These are phyloP conservation scores for Colletotrichum scovillei DNA, from an alignment of 2,329 filamentous ascomycete genomes.

Conservation along the genomic window DNA sequence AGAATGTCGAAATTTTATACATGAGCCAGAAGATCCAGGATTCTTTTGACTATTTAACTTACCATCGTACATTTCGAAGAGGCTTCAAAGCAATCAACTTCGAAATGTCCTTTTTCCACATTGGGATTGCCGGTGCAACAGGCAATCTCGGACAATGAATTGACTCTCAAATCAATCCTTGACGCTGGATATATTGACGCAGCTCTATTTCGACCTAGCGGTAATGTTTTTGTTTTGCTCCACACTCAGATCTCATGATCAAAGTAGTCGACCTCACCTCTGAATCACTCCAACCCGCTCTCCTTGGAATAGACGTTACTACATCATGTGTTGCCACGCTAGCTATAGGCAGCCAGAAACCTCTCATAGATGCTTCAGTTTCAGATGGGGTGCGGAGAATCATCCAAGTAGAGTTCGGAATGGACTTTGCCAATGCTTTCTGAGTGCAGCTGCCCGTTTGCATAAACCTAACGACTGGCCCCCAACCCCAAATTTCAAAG, in stretches of 20 bases:
- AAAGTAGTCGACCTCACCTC: slow-evolving; percentile 50
- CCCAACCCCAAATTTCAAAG: too few relatives aligned
- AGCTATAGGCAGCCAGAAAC: slow-evolving; percentile 54
- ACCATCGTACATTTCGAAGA: too few relatives aligned
- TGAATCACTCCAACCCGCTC: slow-evolving; percentile 59
- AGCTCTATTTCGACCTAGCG: slow-evolving; percentile 48
- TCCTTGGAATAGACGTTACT: slow-evolving; percentile 68
- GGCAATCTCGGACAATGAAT: slow-evolving; percentile 46
- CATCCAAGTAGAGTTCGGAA: slow-evolving; percentile 61
- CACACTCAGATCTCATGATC: slow-evolving; percentile 43
- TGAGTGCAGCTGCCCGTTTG: slow-evolving; percentile 36
- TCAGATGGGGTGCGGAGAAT: slow-evolving; percentile 65
- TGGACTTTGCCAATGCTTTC: slow-evolving; percentile 40
- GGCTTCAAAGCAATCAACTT: too few relatives aligned
- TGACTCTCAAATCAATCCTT: slow-evolving; percentile 43
- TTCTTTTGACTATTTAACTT: too few relatives aligned
- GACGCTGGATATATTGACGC: slow-evolving; percentile 47
- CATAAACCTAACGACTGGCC: too few relatives aligned
- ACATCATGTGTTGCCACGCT: slow-evolving; percentile 56
- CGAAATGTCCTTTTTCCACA: neutral
- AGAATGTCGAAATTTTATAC: neutral
- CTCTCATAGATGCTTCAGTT: slow-evolving; percentile 62
- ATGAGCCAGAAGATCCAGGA: too few relatives aligned
- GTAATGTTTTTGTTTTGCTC: slow-evolving; percentile 48
- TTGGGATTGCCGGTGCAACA: slow-evolving; percentile 34